Percentiles rank a stretch among this genome's conserved stretches.
Evolutionary conservation across 148 eudicot species (phyloP).

Genomic region (Rhododendron griersonianum): DNA sequence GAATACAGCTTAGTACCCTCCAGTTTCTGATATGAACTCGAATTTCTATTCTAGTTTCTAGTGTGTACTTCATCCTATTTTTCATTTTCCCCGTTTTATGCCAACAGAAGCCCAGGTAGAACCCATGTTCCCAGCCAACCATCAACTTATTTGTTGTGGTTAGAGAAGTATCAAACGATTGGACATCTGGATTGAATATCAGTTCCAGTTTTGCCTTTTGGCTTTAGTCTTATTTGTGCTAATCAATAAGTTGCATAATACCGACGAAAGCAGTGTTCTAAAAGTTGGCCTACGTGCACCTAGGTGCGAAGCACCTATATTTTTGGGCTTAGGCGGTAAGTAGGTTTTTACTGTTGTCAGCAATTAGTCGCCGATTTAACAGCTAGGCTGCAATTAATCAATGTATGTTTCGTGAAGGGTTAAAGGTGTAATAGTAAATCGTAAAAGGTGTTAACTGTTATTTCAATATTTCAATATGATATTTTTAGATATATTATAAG

Average conservation of each 20-base stretch:
- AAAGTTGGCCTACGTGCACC: neutral
- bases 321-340: neutral
- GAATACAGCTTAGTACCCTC: neutral
- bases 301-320: too few species aligned
- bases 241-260: neutral
- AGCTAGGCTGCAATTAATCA: neutral
- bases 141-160: neutral
- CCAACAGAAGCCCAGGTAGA: neutral
- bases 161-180: neutral
- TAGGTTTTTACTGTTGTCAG: neutral
- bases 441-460: neutral
- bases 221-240: neutral
- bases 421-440: neutral
- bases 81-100: neutral
- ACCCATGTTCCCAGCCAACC: neutral
- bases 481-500: neutral
- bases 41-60: neutral
- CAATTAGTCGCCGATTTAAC: neutral
- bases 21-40: neutral
- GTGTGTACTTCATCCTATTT: neutral
- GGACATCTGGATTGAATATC: neutral
- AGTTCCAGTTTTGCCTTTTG: neutral
- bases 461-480: neutral
- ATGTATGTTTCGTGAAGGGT: neutral
- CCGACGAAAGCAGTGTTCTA: neutral